phyloP scores from a whole-genome alignment of 2,329 filamentous ascomycete genomes.

The Neobulgaria alba region DNA sequence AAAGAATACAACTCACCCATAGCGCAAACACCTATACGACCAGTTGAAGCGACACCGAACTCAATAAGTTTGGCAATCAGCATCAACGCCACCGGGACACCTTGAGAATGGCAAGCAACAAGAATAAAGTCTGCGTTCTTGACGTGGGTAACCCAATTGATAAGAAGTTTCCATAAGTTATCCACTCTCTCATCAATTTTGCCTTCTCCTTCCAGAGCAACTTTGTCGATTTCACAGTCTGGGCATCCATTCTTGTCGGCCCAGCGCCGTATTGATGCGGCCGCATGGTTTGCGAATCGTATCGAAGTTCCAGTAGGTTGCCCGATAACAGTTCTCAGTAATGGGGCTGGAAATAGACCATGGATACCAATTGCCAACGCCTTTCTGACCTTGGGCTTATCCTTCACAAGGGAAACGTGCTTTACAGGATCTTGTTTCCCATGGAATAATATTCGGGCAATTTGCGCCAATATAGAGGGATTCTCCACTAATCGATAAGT shows the following conservation, averaged over 20 bases:
- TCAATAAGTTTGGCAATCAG: conserved; percentile 87
- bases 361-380: conserved; percentile 92
- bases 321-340: conserved; percentile 83
- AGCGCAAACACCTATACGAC: conserved; percentile 77
- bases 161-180: conserved; percentile 84
- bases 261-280: conserved; percentile 77
- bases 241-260: conserved; percentile 62
- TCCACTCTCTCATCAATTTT: conserved; percentile 84
- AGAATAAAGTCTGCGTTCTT: conserved; percentile 81
- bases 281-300: conserved; percentile 81
- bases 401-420: conserved; percentile 64
- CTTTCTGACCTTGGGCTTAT: conserved; percentile 66
- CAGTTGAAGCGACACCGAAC: conserved; percentile 69
- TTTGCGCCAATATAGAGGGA: conserved; percentile 62
- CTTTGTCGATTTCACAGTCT: conserved; percentile 81
- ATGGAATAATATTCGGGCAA: conserved; percentile 48
- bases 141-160: conserved; percentile 92
- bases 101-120: conserved; percentile 91
- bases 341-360: conserved; percentile 81
- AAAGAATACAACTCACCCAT: conserved; percentile 42
- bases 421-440: conserved; percentile 48
- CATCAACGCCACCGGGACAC: conserved; percentile 89
- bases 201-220: conserved; percentile 90
- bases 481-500: conserved; percentile 61
- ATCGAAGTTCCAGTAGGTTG: conserved; percentile 94